These are phyloP conservation scores for Blastomyces emzantsi DNA, from an alignment of 2,329 filamentous ascomycete species.

Conservation along the genomic window DNA sequence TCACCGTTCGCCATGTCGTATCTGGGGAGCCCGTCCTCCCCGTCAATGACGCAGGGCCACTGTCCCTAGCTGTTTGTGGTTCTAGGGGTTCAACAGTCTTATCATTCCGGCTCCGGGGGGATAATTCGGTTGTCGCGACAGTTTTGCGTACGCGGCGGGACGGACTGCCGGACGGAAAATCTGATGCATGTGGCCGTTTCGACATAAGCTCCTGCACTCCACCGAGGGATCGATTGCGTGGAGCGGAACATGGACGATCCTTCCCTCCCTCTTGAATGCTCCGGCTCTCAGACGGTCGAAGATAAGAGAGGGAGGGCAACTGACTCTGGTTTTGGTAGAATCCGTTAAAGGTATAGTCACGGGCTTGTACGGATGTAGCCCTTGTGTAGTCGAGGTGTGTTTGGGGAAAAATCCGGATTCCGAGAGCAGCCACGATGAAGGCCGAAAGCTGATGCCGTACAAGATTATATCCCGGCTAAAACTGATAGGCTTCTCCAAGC, in stretches of 20 bases:
- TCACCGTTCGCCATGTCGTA: background rate
- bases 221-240: constrained; percentile 21
- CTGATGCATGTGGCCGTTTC: constrained; percentile 26
- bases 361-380: constrained; percentile 25
- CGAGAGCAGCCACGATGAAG: constrained; percentile 35
- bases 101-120: constrained; percentile 14
- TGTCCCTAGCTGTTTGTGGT: background rate
- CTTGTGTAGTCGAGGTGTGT: constrained; percentile 21
- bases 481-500: background rate
- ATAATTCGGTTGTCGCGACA: constrained; percentile 8
- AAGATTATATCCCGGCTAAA: background rate
- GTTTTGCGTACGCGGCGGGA: constrained; percentile 3
- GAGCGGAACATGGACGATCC: constrained; percentile 31
- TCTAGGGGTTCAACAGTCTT: constrained; percentile 14
- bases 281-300: constrained; percentile 26
- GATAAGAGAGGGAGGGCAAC: constrained; percentile 31
- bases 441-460: background rate
- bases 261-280: constrained; percentile 32
- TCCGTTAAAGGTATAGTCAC: constrained; percentile 25
- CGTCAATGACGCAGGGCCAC: background rate
- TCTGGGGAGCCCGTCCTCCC: background rate
- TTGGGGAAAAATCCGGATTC: constrained; percentile 28
- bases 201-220: constrained; percentile 34
- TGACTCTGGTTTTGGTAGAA: constrained; percentile 18
- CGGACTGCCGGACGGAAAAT: constrained; percentile 24